These are phyloP conservation scores for Groenewaldozyma auringiensis DNA, from an alignment of 1,139 yeast species.

Conservation along the genomic window DNA sequence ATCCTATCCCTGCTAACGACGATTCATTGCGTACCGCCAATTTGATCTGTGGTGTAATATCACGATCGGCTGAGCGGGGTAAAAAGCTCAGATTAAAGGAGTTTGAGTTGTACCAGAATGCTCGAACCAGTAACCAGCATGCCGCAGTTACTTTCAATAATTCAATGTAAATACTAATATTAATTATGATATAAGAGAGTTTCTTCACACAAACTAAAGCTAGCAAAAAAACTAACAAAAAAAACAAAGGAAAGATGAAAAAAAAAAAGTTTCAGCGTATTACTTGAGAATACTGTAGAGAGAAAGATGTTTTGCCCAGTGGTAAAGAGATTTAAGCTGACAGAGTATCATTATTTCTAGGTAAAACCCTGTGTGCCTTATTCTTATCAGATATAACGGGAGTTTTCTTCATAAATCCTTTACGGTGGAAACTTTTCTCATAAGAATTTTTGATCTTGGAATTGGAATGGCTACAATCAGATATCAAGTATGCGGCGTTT, in stretches of 20 bases:
- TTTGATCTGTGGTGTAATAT: constrained; percentile 71
- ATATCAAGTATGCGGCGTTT: not conserved
- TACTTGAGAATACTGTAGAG: too few relatives aligned
- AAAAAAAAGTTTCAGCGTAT: too few relatives aligned
- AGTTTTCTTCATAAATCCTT: too few relatives aligned
- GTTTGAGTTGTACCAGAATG: constrained; percentile 20
- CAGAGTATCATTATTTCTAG: too few relatives aligned
- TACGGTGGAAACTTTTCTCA: not conserved
- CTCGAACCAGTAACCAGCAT: constrained; percentile 2
- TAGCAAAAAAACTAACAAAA: too few relatives aligned
- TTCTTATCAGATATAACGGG: too few relatives aligned
- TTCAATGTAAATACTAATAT: constrained; percentile 8
- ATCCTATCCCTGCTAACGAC: constrained; percentile 94
- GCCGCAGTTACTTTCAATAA: not conserved
- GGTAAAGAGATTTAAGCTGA: too few relatives aligned
- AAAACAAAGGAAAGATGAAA: too few relatives aligned
- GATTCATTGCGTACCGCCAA: constrained; percentile 81
- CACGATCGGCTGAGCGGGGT: constrained; percentile 81
- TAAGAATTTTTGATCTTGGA: not conserved
- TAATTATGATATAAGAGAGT: too few relatives aligned
- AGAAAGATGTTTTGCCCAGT: too few relatives aligned
- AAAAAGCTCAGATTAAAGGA: constrained; percentile 46
- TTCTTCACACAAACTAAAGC: too few relatives aligned
- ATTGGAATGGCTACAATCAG: not conserved
- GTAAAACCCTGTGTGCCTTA: too few relatives aligned